Percentiles rank a stretch among this genome's conserved stretches.
These are phyloP conservation scores for Camptophora hylomeconis DNA, from an alignment of 2,329 filamentous ascomycete genomes.

Conservation along the genomic window DNA sequence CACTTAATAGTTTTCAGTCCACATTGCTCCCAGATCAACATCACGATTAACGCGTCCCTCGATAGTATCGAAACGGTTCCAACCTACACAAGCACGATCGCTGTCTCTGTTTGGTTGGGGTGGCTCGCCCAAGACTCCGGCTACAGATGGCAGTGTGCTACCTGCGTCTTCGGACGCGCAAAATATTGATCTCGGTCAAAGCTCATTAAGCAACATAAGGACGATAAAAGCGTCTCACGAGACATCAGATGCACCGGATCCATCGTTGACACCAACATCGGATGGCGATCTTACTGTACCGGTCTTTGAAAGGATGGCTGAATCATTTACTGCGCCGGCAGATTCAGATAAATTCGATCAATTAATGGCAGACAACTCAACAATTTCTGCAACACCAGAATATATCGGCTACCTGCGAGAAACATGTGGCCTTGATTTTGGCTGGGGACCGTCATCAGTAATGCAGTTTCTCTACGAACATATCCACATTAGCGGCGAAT, in stretches of 20 bases:
- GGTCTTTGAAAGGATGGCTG: background rate
- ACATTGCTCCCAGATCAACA: no score
- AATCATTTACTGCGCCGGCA: background rate
- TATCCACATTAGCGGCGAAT: conserved; percentile 59
- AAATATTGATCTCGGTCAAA: no score
- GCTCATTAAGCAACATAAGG: conserved; percentile 1
- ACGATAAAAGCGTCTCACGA: conserved; percentile 14
- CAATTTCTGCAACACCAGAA: conserved; percentile 50
- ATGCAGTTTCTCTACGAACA: conserved; percentile 73
- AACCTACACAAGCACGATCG: conserved; percentile 12
- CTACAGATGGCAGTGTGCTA: background rate
- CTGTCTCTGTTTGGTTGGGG: conserved; percentile 15
- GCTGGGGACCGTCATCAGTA: conserved; percentile 61
- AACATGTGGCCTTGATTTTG: conserved; percentile 69
- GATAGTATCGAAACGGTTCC: no score
- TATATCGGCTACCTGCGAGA: conserved; percentile 69
- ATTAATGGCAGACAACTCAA: conserved; percentile 10
- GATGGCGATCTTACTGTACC: background rate
- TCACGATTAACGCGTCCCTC: no score
- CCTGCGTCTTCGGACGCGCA: background rate
- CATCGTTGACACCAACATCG: conserved; percentile 3
- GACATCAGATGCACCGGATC: conserved; percentile 12
- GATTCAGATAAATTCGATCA: background rate
- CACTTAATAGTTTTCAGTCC: no score
- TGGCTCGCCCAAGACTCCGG: conserved; percentile 1